A percentile compares a stretch with the other conserved stretches of the same genome.
These are phyloP conservation scores for Chara braunii DNA, from an alignment of 139 green algal genomes.

Conservation along the genomic window DNA sequence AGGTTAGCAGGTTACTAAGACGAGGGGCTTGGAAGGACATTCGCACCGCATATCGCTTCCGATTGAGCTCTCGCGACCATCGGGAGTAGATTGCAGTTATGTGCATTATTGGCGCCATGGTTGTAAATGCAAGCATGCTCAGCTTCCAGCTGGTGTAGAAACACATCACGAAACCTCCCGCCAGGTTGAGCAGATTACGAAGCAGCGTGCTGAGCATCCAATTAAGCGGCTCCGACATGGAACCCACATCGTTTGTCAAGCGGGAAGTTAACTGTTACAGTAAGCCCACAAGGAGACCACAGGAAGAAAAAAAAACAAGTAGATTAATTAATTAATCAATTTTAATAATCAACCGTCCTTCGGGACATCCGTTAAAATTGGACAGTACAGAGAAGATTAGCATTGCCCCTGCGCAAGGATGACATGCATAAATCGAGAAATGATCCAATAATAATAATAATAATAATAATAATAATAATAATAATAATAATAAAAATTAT, in stretches of 20 bases:
- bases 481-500: too few relatives aligned
- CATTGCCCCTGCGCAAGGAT: too few relatives aligned
- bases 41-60: constrained; percentile 36
- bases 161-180: constrained; percentile 44
- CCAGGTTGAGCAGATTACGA: constrained; percentile 18
- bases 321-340: too few relatives aligned
- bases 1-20: too few relatives aligned
- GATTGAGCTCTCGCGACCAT: constrained; percentile 43
- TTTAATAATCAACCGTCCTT: too few relatives aligned
- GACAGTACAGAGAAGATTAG: too few relatives aligned
- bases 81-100: constrained; percentile 44
- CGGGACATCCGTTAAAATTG: too few relatives aligned
- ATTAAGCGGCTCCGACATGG: constrained; percentile 38
- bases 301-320: too few relatives aligned
- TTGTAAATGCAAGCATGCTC: constrained; percentile 49
- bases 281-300: too few relatives aligned
- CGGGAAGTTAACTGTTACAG: constrained; percentile 31
- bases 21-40: not conserved
- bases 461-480: too few relatives aligned
- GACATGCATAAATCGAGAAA: too few relatives aligned
- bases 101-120: constrained; percentile 47
- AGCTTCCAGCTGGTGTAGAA: constrained; percentile 50
- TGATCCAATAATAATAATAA: too few relatives aligned
- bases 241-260: constrained; percentile 38
- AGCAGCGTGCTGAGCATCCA: constrained; percentile 35